Percentiles rank a stretch among this genome's conserved stretches.
These are phyloP conservation scores for Metschnikowia aberdeeniae DNA, from an alignment of 805 yeast genomes.

Conservation along the genomic window DNA sequence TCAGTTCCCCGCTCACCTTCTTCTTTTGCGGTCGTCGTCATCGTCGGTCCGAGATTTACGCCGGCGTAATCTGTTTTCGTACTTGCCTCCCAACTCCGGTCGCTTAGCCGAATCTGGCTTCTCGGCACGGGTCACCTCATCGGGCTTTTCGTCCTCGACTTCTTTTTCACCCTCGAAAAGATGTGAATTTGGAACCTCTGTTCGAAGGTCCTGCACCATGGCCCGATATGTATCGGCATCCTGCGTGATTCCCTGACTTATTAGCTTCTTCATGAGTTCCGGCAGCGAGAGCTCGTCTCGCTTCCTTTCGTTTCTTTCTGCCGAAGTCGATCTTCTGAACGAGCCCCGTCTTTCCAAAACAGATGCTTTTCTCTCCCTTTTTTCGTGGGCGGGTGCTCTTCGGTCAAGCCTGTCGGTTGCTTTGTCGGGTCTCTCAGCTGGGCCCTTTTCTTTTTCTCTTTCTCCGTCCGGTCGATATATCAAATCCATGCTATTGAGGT, in stretches of 20 bases:
- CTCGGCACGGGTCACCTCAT: background rate
- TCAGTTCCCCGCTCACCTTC: background rate
- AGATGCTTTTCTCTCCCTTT: background rate
- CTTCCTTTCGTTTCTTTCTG: background rate
- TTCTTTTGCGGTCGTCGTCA: background rate
- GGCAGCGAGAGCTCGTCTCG: constrained; percentile 4
- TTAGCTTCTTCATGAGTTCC: constrained; percentile 36
- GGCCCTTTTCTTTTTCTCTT: background rate
- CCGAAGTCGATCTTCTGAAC: background rate
- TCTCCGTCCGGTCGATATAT: too few species aligned
- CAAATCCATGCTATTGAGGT: constrained; percentile 35
- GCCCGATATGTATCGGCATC: constrained; percentile 27
- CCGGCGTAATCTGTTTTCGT: constrained; percentile 18
- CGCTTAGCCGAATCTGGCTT: background rate
- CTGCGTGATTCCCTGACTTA: constrained; percentile 30
- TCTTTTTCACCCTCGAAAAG: constrained; percentile 39
- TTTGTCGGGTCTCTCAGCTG: too few species aligned
- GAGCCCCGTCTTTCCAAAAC: background rate
- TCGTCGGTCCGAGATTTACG: constrained; percentile 14
- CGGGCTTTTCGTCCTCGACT: constrained; percentile 6
- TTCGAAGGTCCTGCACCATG: constrained; percentile 30
- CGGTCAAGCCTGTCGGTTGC: background rate
- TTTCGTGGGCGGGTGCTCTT: background rate
- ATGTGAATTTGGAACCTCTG: constrained; percentile 31
- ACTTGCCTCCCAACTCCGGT: constrained; percentile 13